Base-by-base conservation (phyloP, 192 early-diverging fungal species). In the Coemansia guatemalensis region DNA sequence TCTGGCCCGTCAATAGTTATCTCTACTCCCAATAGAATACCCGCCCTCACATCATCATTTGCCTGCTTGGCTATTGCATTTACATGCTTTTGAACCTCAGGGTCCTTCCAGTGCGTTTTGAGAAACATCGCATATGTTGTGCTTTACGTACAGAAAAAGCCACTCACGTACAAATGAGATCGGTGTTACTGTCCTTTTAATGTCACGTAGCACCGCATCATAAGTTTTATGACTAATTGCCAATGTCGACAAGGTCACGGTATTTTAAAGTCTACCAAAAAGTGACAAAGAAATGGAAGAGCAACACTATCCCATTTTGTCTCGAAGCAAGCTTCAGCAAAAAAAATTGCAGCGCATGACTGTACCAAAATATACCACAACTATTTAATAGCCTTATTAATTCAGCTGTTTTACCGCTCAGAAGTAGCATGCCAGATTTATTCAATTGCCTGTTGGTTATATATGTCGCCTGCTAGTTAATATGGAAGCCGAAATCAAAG, bases 151-250 rank as follows among this genome's bases (percentile, higher is more conserved):
- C 17, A 95, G 95, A 60, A 99, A 99, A 64, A 99, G 75, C 12
- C 84, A 83, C 48, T 96, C 93, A 75, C 95, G 93, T n/a, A 99
- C 95, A 85, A 97, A 99, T 23, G 93, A 87, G 29, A 99, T 96
- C 18, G 95, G 94, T 1, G 94, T 96, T 6, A 93, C 97, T 1
- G 97, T 99, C 17, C 97, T 94, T 74, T 97, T 92, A 65, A 96
- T 91, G 68, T 96, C 94, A n/a, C 92, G 77, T 52, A 96, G 58
- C 25, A 82, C 78, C 11, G 58, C 62, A n/a, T 71, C 72, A 60
- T 81, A 81, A 24, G 27, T 32, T 4, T 25, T 11, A 48, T 39
- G 20, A 12, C 24, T 12, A 27, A 67, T 33, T 23, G 18, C 14
- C n/a, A 25, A 22, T 26, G 4, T 26, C 26, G 35, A 48, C 30